A percentile compares a stretch with the other conserved stretches of the same genome.
Conservation (phyloP, 139 green algal genomes). For the Chlamydomonas sp. region DNA sequence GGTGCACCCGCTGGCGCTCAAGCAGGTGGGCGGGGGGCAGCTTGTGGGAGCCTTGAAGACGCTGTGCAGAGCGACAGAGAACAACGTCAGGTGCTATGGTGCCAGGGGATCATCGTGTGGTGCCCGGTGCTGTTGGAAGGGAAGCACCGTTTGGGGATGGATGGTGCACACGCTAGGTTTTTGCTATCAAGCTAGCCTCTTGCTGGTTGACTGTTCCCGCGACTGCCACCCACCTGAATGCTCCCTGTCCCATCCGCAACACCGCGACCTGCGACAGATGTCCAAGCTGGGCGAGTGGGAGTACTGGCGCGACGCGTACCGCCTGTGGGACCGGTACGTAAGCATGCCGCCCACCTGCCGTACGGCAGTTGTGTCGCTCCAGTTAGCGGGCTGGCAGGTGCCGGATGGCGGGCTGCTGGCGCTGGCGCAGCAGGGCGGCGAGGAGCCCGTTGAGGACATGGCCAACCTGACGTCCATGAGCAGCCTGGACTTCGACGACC, state of each 20-base stretch:
- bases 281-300: slow-evolving; percentile 16
- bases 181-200: too few relatives aligned
- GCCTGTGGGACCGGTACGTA: slow-evolving; percentile 16
- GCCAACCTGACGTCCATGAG: slow-evolving; percentile 19
- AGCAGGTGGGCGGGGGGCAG: not conserved
- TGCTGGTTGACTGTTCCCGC: too few relatives aligned
- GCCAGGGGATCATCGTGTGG: too few relatives aligned
- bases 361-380: not conserved
- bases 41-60: not conserved
- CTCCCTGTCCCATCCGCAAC: not conserved
- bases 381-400: not conserved
- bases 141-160: too few relatives aligned
- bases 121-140: too few relatives aligned
- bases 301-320: slow-evolving; percentile 18
- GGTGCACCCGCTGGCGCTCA: slow-evolving; percentile 6
- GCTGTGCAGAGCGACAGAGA: too few relatives aligned
- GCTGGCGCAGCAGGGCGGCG: too few relatives aligned
- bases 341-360: not conserved
- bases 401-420: not conserved
- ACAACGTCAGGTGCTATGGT: too few relatives aligned
- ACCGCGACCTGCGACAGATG: not conserved
- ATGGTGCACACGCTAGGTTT: too few relatives aligned
- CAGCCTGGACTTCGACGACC: slow-evolving; percentile 23
- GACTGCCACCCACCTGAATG: not conserved
- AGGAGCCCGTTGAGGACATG: not conserved